phyloP scores from a whole-genome alignment of 371 early-diverging fungal genomes.

The Capillidium rhysosporum region DNA sequence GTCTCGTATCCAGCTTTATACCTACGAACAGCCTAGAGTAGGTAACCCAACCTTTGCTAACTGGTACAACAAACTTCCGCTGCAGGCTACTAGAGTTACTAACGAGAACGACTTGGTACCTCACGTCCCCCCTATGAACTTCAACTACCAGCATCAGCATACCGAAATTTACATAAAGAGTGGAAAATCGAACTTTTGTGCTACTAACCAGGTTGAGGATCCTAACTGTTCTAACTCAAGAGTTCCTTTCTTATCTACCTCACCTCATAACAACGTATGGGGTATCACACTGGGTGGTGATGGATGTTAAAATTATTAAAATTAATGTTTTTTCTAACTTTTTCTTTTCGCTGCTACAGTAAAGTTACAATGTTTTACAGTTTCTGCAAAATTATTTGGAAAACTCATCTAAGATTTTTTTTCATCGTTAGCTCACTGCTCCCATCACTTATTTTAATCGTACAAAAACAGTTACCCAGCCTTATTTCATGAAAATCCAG shows the following conservation, averaged over 20 bases:
- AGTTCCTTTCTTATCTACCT: not conserved
- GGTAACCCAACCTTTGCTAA: constrained; percentile 23
- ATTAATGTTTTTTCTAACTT: no score
- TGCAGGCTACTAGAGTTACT: constrained; percentile 18
- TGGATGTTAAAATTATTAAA: no score
- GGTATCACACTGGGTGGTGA: not conserved
- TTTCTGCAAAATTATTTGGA: no score
- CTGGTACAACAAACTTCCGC: constrained; percentile 13
- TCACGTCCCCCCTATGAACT: constrained; percentile 23
- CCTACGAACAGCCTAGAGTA: constrained; percentile 23
- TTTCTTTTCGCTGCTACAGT: no score
- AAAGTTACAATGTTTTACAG: no score
- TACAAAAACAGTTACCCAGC: no score
- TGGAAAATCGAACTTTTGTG: not conserved
- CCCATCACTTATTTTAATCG: no score
- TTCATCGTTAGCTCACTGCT: no score
- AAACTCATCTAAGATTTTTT: no score
- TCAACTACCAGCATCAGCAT: constrained; percentile 21
- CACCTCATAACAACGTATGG: not conserved
- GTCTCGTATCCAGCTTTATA: constrained; percentile 5
- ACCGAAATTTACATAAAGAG: constrained; percentile 22
- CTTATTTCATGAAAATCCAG: no score
- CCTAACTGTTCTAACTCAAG: not conserved
- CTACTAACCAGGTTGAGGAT: not conserved
- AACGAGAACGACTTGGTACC: constrained; percentile 26